phyloP scores from a whole-genome alignment of 768 basidiomycete species.

The Macrocybe gigantea region DNA sequence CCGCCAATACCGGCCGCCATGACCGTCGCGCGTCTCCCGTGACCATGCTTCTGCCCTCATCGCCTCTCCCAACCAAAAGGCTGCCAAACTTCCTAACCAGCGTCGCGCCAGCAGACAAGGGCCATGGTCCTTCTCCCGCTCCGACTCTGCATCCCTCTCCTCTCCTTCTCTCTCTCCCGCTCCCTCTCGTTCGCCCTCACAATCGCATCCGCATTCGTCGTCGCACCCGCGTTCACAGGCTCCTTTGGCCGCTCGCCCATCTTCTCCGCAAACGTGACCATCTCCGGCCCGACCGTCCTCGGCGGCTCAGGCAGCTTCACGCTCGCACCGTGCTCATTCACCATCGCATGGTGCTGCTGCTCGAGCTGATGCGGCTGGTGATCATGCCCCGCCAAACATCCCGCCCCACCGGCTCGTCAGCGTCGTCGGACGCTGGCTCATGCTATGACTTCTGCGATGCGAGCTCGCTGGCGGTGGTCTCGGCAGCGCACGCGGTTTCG shows the following conservation, averaged over 20 bases:
- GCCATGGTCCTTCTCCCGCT: slow-evolving; percentile 1
- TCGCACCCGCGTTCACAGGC: slow-evolving; percentile 24
- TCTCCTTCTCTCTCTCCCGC: slow-evolving; percentile 9
- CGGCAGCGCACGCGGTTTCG: slow-evolving; percentile 28
- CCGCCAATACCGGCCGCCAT: slow-evolving; percentile 29
- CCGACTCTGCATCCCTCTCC: slow-evolving; percentile 3
- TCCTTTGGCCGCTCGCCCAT: slow-evolving; percentile 24
- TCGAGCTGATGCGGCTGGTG: slow-evolving; percentile 38
- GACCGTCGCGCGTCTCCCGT: slow-evolving; percentile 45
- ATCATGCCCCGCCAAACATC: slow-evolving; percentile 45
- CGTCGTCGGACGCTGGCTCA: slow-evolving; percentile 65
- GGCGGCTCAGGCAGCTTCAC: slow-evolving; percentile 28
- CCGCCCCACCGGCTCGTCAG: slow-evolving; percentile 51
- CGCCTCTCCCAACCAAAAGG: slow-evolving; percentile 46
- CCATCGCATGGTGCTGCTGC: slow-evolving; percentile 10
- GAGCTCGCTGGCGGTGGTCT: slow-evolving; percentile 73
- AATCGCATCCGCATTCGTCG: slow-evolving; percentile 15
- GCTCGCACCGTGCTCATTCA: not conserved
- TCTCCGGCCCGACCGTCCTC: slow-evolving; percentile 63
- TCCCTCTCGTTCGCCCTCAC: slow-evolving; percentile 23
- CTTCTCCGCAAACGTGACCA: slow-evolving; percentile 45
- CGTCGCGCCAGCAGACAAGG: slow-evolving; percentile 58
- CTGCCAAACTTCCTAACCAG: slow-evolving; percentile 78
- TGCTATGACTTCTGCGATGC: slow-evolving; percentile 78
- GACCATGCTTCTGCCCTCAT: slow-evolving; percentile 34